Base-by-base conservation (phyloP, 2,329 filamentous ascomycete genomes). In the Leptographium procerum region DNA sequence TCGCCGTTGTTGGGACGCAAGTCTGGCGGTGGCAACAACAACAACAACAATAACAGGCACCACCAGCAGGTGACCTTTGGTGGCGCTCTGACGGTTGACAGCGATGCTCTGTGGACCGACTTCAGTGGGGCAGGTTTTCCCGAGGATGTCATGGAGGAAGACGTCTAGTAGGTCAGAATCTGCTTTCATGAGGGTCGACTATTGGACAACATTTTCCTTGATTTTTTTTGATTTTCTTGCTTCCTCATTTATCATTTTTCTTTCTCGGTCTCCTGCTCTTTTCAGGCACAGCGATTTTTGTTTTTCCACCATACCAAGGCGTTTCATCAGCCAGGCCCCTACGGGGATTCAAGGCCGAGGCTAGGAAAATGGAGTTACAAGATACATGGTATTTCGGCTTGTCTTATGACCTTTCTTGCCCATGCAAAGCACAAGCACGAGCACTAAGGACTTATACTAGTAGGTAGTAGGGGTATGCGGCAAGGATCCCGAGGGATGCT, bases 1-100 rank as follows among this genome's bases (percentile, higher is more conserved):
- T 75, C 79, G 40, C 73, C 78, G 6, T 52, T 69, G 22, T 45
- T 69, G 14, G 63, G 68, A n/a, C 61, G 65, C 43, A 62, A 60
- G 34, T 26, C 11, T 6, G 34, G 22, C 24, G 59, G 60, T 29
- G 52, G 56, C 45, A 40, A 13, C 33, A n/a, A n/a, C n/a, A n/a
- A n/a, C n/a, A n/a, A n/a, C n/a, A n/a, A n/a, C n/a, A n/a, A n/a
- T n/a, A 55, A 48, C 31, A n/a, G 16, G 9, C 43, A 28, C 6
- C 47, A 57, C 33, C 60, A 61, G 36, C 59, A 62, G 16, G 59
- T 64, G 22, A 50, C 60, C 2, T 68, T 69, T 63, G 68, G 64
- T 1, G 61, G 58, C 4, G 57, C 62, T 6, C 57, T 66, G 8
- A 51, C 59, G 1, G 61, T 64, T 22, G 63, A 64, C 40, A 65